These are phyloP conservation scores for Saccharomycopsis javanensis DNA, from an alignment of 805 yeast species.

Conservation along the genomic window DNA sequence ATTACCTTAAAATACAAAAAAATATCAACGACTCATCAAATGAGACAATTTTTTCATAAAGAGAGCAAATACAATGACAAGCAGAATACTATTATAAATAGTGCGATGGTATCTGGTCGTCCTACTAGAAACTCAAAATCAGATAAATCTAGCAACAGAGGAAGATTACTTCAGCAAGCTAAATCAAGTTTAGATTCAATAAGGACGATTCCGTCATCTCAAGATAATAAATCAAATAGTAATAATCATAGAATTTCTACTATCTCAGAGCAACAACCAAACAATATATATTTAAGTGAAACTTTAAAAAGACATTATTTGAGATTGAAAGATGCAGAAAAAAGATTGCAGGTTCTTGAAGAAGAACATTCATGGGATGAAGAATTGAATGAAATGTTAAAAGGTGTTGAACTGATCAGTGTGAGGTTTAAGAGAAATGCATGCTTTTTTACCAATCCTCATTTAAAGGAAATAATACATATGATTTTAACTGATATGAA, in stretches of 20 bases:
- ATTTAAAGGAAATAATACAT: background rate
- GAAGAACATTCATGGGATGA: background rate
- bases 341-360: background rate
- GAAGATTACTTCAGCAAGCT: background rate
- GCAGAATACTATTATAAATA: background rate
- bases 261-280: background rate
- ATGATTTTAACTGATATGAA: background rate
- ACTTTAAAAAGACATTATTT: background rate
- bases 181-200: background rate
- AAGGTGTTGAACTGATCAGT: background rate
- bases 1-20: background rate
- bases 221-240: background rate
- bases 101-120: background rate
- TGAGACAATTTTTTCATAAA: background rate
- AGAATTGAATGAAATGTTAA: background rate
- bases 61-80: background rate
- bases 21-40: background rate
- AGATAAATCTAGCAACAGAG: background rate
- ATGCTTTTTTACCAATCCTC: background rate
- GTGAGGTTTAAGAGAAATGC: background rate
- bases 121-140: background rate
- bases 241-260: background rate
- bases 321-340: background rate
- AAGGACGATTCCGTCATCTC: background rate
- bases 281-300: background rate